A percentile compares a stretch with the other conserved stretches of the same genome.
These are phyloP conservation scores for Fagopyrum tataricum DNA, from an alignment of 148 eudicot genomes.

Conservation along the genomic window DNA sequence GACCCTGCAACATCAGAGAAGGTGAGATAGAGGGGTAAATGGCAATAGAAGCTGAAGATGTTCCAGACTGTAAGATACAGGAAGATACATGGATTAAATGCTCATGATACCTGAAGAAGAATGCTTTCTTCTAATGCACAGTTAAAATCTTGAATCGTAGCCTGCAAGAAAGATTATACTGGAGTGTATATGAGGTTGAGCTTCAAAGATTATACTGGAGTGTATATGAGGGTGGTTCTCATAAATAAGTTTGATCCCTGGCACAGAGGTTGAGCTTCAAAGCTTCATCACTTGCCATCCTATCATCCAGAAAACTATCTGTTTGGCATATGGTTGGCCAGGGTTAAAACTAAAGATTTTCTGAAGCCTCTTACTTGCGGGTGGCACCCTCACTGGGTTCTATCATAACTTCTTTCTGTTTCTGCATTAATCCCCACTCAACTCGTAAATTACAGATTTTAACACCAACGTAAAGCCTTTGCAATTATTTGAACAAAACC, in stretches of 20 bases:
- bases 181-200: no score
- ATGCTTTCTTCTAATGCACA: constrained; percentile 97
- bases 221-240: no score
- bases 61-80: constrained; percentile 1
- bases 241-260: background rate
- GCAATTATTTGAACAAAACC: no score
- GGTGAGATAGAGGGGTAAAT: background rate
- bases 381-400: constrained; percentile 80
- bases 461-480: background rate
- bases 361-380: constrained; percentile 89
- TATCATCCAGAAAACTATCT: background rate
- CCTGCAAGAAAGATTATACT: constrained; percentile 33
- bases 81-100: background rate
- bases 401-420: constrained; percentile 42
- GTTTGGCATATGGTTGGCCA: background rate
- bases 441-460: background rate
- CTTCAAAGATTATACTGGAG: no score
- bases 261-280: background rate
- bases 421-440: constrained; percentile 40
- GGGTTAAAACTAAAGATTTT: constrained; percentile 46
- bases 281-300: background rate
- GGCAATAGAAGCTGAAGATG: background rate
- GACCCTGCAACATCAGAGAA: constrained; percentile 66
- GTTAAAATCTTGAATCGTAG: constrained; percentile 83
- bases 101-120: constrained; percentile 68